A percentile compares a stretch with the other conserved stretches of the same genome.
Evolutionary conservation across 73 alveolate genomes (phyloP).

Genomic region (Vitrella brassicaformis): DNA sequence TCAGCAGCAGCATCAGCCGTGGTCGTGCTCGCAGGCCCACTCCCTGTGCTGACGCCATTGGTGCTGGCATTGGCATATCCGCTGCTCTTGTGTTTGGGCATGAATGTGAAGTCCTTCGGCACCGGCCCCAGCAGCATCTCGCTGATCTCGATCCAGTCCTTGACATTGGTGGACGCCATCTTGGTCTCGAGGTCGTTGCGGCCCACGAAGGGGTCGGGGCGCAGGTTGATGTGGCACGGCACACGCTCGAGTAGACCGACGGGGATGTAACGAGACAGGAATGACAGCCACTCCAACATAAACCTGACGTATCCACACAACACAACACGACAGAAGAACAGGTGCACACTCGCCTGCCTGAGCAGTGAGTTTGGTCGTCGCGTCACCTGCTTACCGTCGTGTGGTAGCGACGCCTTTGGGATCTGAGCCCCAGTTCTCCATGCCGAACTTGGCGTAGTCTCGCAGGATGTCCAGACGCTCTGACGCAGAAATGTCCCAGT

Average conservation of each 20-base stretch:
- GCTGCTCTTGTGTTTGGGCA: conserved; percentile 51
- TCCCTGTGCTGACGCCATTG: no score
- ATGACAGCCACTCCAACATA: conserved; percentile 10
- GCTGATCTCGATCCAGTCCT: conserved; percentile 56
- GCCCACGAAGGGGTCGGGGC: conserved; percentile 46
- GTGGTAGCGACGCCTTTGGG: conserved; percentile 55
- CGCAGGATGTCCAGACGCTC: conserved; percentile 54
- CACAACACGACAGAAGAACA: no score
- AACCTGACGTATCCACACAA: no score
- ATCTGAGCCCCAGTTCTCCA: conserved; percentile 63
- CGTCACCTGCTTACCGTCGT: conserved; percentile 40
- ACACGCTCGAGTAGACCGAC: conserved; percentile 7
- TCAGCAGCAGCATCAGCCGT: no score
- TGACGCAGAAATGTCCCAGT: conserved; percentile 56
- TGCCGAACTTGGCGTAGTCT: conserved; percentile 44
- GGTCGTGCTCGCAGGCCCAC: no score
- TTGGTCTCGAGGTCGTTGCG: conserved; percentile 44
- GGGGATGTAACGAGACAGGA: conserved; percentile 49
- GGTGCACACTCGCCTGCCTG: no score
- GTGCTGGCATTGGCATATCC: no score
- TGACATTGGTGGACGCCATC: conserved; percentile 22
- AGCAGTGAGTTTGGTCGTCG: no score
- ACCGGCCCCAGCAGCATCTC: conserved; percentile 65
- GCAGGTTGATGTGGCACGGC: conserved; percentile 12
- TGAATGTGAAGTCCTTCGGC: conserved; percentile 45